Percentiles rank a stretch among this genome's conserved stretches.
Conservation (phyloP, 768 basidiomycete species). For the Fibroporia radiculosa region DNA sequence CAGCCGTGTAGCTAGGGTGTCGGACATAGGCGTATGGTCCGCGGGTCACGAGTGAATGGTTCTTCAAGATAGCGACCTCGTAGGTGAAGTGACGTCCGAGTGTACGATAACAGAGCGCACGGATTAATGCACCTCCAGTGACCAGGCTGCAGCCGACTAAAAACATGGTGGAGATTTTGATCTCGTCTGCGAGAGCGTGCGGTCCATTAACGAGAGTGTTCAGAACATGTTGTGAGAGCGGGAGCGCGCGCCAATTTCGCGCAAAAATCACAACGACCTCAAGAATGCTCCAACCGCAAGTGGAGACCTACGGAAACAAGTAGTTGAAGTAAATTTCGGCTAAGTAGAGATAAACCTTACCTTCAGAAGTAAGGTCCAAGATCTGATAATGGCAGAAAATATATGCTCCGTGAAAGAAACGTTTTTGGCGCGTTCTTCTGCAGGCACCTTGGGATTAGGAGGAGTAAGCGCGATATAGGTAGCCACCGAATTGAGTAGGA, state of each 20-base stretch:
- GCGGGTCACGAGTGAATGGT: constrained; percentile 21
- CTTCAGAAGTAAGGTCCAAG: no score
- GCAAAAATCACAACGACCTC: constrained; percentile 1
- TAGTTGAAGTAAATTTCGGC: no score
- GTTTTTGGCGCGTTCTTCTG: no score
- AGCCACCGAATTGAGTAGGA: no score
- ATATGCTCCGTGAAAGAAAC: no score
- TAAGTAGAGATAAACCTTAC: no score
- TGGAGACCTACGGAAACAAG: background rate
- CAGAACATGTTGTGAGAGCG: background rate
- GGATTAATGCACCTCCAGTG: constrained; percentile 8
- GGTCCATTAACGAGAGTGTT: background rate
- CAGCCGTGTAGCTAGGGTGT: constrained; percentile 21
- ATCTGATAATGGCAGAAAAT: no score
- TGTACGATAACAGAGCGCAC: constrained; percentile 16
- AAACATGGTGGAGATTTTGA: constrained; percentile 10
- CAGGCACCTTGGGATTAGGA: no score
- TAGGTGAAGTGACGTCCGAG: constrained; percentile 24
- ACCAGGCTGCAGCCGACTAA: constrained; percentile 9
- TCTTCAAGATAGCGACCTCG: constrained; percentile 18
- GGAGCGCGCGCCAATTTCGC: background rate
- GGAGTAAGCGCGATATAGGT: no score
- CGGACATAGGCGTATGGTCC: constrained; percentile 24
- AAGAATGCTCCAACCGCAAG: background rate
- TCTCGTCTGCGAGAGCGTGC: background rate